Evolutionary conservation across 192 early-diverging fungal genomes (phyloP), one percentile per base, ranked within the genome.

Genomic region (Umbelopsis isabellina): DNA sequence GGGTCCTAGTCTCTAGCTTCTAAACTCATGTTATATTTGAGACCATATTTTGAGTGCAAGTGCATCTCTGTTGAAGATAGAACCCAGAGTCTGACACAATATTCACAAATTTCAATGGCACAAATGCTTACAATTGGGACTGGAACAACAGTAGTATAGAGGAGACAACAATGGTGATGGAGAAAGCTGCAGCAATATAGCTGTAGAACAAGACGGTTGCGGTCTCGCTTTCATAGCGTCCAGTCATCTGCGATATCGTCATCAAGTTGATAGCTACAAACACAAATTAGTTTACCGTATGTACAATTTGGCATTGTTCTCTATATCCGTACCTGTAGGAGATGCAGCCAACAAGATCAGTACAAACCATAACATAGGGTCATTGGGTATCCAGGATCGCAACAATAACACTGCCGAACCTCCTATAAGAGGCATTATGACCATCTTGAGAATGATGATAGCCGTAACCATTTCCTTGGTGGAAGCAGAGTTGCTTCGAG

Each of bases 291-390:
- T 13, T 2, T 8, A 15, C 25, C 1, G 25, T 55, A 15, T 30
- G 15, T 55, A 12, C 15, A 12, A 8, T 27, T 11, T 9, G 5
- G 7, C 51, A 27, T 10, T 25, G 8, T 15, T 22, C 1, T 27
- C 8, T 4, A 55, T 12, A 35, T 18, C 13, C 55, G 0, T 35
- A 61, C 55, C 55, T 61, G 53, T 58, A 21, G 73, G 73, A 11
- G 67, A 67, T 49, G 67, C 64, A 7, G 73, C 58, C 12, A 68
- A 18, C 13, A 68, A 20, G 4, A 74, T 74, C 44, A 74, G 23
- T 0, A 74, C 46, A 69, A 74, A 69, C 67, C 37, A 64, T 11
- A 74, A 23, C 73, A 74, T 74, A 33, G 73, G 73, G 49, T 74
- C 73, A 25, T 50, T 25, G 4, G 69, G 18, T 15, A 65, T 61